Conservation (phyloP, 208 protist species). For the Leishmania arabica region DNA sequence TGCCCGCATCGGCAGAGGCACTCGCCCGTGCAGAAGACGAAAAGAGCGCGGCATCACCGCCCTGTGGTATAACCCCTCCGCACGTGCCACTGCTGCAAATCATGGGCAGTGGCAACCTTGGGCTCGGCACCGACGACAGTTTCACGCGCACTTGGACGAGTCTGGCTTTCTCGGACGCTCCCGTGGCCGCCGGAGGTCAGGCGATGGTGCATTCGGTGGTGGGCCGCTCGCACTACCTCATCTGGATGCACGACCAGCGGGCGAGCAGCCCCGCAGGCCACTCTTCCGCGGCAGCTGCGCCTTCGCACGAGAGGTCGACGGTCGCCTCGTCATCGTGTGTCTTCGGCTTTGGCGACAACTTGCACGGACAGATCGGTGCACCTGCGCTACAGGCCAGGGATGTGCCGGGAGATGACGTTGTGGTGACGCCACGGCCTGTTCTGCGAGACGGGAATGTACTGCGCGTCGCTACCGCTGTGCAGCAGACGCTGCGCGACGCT, state of each 20-base stretch:
- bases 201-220: slow-evolving; percentile 25
- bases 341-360: slow-evolving; percentile 81
- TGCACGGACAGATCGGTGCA: slow-evolving; percentile 73
- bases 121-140: slow-evolving; percentile 55
- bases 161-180: slow-evolving; percentile 6
- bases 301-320: background rate
- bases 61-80: background rate
- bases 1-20: background rate
- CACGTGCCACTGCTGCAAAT: slow-evolving; percentile 28
- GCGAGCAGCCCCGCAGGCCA: background rate
- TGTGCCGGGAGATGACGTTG: slow-evolving; percentile 2
- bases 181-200: background rate
- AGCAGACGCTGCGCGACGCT: slow-evolving; percentile 1
- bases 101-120: slow-evolving; percentile 59
- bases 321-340: slow-evolving; percentile 17
- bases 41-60: background rate
- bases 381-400: background rate
- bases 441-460: slow-evolving; percentile 43
- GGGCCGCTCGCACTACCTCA: slow-evolving; percentile 67
- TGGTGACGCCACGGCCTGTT: slow-evolving; percentile 26
- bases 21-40: background rate
- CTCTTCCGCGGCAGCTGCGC: background rate
- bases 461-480: slow-evolving; percentile 14
- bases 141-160: slow-evolving; percentile 25
- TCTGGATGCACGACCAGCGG: slow-evolving; percentile 19